These are phyloP conservation scores for Chrysanthemum lavandulifolium DNA, from an alignment of 129 eudicot species.

Conservation along the genomic window DNA sequence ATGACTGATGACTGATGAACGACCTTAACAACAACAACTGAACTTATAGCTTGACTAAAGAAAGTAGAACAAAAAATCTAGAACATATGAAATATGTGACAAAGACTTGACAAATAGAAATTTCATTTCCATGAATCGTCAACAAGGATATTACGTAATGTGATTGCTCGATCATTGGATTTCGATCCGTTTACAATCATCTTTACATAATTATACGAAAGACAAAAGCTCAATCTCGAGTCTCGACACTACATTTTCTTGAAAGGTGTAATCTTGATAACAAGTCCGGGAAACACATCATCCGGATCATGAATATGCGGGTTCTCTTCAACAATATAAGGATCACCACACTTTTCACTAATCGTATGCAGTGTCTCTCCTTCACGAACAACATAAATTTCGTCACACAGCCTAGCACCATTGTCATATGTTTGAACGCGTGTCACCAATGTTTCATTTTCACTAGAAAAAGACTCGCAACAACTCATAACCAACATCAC, in stretches of 20 bases:
- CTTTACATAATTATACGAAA: slow-evolving; percentile 16
- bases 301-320: slow-evolving; percentile 88
- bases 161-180: slow-evolving; percentile 3
- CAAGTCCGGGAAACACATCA: slow-evolving; percentile 93
- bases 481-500: slow-evolving; percentile 58
- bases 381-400: slow-evolving; percentile 56
- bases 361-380: slow-evolving; percentile 56
- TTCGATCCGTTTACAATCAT: not conserved
- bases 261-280: slow-evolving; percentile 76
- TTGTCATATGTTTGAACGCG: slow-evolving; percentile 3
- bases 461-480: slow-evolving; percentile 38
- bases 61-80: not conserved
- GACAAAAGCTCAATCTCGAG: not conserved
- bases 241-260: slow-evolving; percentile 16
- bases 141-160: not conserved
- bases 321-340: slow-evolving; percentile 52
- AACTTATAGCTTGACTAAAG: not conserved
- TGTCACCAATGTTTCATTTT: slow-evolving; percentile 19
- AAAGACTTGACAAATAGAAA: not conserved
- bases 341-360: slow-evolving; percentile 58
- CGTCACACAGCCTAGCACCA: slow-evolving; percentile 39
- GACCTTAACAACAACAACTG: not conserved
- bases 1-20: too few species aligned
- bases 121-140: slow-evolving; percentile 10
- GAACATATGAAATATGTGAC: not conserved